Conservation (phyloP, 805 yeast species). For the Cephaloascus albidus region DNA sequence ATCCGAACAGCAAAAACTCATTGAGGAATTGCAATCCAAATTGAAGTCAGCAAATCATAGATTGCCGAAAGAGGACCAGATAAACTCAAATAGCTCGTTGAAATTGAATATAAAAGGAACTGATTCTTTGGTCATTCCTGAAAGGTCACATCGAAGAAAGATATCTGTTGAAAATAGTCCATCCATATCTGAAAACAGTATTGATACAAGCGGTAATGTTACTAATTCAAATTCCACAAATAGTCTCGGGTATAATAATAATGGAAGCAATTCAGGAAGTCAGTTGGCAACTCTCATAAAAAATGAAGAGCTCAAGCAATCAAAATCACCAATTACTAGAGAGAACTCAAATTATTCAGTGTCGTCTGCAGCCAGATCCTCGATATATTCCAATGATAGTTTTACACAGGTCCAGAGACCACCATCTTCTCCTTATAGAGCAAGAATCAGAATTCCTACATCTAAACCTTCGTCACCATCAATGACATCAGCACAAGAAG, state of each 20-base stretch:
- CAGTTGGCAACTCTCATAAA: no score
- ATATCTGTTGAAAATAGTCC: background rate
- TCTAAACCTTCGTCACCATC: background rate
- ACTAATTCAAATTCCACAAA: background rate
- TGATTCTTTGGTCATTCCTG: background rate
- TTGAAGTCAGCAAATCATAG: background rate
- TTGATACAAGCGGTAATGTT: background rate
- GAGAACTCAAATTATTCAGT: background rate
- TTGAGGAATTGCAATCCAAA: conserved; percentile 1
- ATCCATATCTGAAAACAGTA: background rate
- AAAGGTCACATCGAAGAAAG: background rate
- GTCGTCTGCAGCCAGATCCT: background rate
- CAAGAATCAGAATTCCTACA: background rate
- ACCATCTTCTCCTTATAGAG: background rate
- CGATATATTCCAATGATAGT: background rate
- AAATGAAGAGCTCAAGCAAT: background rate
- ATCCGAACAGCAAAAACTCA: background rate
- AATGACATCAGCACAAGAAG: background rate
- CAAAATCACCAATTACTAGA: background rate
- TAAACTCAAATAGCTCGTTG: background rate
- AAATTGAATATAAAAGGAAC: background rate
- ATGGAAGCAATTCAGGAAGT: background rate
- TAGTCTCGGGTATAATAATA: background rate
- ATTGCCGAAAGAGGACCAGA: background rate
- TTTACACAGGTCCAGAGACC: background rate